Percentiles rank a stretch among this genome's conserved stretches.
Conservation (phyloP, 441 rosid species). For the Oxalis stricta region DNA sequence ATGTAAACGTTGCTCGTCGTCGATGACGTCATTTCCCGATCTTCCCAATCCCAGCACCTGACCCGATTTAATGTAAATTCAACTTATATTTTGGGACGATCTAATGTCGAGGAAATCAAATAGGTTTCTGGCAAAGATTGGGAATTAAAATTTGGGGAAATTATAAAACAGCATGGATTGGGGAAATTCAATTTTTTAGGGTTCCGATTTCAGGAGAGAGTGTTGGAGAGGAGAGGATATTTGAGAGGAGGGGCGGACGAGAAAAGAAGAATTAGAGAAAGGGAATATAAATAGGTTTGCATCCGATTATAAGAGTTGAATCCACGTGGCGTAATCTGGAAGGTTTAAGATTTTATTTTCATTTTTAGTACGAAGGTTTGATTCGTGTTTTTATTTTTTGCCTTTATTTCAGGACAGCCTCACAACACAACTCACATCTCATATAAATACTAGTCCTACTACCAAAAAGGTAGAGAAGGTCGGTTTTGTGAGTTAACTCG, state of each 20-base stretch:
- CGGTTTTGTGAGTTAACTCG: too few relatives aligned
- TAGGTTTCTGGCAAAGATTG: slow-evolving; percentile 6
- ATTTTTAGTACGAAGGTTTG: not conserved
- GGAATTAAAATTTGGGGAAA: not conserved
- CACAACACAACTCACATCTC: too few relatives aligned
- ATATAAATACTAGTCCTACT: too few relatives aligned
- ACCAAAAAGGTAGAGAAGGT: too few relatives aligned
- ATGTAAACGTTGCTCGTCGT: slow-evolving; percentile 60
- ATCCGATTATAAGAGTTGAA: slow-evolving; percentile 47
- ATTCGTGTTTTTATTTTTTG: not conserved
- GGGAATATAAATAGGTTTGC: slow-evolving; percentile 99
- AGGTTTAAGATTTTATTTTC: not conserved
- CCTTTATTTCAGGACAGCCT: too few relatives aligned
- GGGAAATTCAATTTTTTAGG: slow-evolving; percentile 21
- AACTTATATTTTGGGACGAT: too few relatives aligned
- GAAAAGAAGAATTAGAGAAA: slow-evolving; percentile 41
- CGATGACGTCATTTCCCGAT: slow-evolving; percentile 36
- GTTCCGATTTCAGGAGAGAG: slow-evolving; percentile 4
- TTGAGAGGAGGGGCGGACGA: slow-evolving; percentile 30
- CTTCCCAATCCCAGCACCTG: slow-evolving; percentile 1
- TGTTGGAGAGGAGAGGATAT: slow-evolving; percentile 8
- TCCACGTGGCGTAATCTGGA: slow-evolving; percentile 60
- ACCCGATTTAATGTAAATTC: too few relatives aligned
- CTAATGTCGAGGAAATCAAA: too few relatives aligned
- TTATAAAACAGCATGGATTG: too few relatives aligned